Evolutionary conservation across 2,329 filamentous ascomycete genomes (phyloP).

Genomic region (Aureobasidium vineae): DNA sequence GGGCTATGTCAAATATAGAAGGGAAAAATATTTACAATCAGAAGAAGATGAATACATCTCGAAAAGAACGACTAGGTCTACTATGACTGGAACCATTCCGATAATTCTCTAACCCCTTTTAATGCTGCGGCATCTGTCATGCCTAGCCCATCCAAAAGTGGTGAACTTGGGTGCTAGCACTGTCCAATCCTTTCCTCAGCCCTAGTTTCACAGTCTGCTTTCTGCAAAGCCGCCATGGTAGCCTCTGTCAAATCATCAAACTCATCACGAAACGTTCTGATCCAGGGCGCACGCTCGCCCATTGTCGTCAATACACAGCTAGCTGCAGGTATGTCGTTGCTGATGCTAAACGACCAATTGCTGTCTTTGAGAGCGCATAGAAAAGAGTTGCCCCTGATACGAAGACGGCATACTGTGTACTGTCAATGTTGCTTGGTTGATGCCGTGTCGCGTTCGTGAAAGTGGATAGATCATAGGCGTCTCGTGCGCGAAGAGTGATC

Average conservation of each 20-base stretch:
- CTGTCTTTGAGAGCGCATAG: neutral
- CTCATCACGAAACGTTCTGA: constrained; percentile 4
- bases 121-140: neutral
- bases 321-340: constrained; percentile 7
- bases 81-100: constrained; percentile 1
- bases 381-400: constrained; percentile 7
- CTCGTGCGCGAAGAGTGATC: no score
- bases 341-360: constrained; percentile 2
- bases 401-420: constrained; percentile 8
- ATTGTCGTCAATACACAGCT: constrained; percentile 10
- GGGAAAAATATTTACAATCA: no score
- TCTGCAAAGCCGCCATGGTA: constrained; percentile 4
- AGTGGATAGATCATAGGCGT: neutral
- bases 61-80: no score
- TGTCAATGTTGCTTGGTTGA: neutral
- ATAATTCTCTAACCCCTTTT: neutral
- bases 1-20: no score
- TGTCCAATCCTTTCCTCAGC: neutral
- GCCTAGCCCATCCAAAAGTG: neutral
- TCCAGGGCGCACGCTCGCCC: constrained; percentile 18
- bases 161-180: neutral
- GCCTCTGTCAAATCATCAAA: constrained; percentile 9
- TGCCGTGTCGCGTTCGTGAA: neutral
- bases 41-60: no score
- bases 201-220: neutral